Base-by-base conservation (phyloP, 2,329 filamentous ascomycete species). In the Trichoderma sp. region DNA sequence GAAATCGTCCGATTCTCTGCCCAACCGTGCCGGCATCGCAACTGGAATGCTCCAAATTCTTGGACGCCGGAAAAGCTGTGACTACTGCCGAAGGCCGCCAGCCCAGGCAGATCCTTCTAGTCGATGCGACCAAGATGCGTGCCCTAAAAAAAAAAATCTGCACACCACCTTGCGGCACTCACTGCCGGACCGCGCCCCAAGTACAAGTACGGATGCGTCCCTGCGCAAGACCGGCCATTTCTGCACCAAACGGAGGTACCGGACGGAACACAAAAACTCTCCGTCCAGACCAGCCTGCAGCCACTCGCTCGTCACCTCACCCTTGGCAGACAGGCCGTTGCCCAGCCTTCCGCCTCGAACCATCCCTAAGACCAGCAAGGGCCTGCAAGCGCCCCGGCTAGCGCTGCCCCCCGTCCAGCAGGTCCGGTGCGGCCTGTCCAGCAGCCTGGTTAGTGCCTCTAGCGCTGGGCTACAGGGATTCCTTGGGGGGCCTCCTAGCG, bases 81-180 rank as follows among this genome's bases (percentile, higher is more conserved):
- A 62, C 39, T 24, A 62, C 48, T 54, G 59, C 59, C 59, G 59
- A 54, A n/a, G n/a, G 28, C 43, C 41, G 15, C 45, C n/a, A 58
- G 44, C 34, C 44, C 44, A 47, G 56, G 12, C 44, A 48, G 56
- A 39, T 39, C 34, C 50, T 28, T 12, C 28, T 52, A 34, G 50
- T 52, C 50, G 50, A 34, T 17, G 50, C 26, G 17, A 52, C n/a
- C 50, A 52, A 52, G 28, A 52, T 52, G 50, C 19, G 50, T 17
- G 45, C 21, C 19, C 30, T 50, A 34, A 50, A 50, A 19, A 12
- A 59, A 34, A 50, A 50, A 19, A 14, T 62, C 48, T 44, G 48
- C 59, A 45, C 59, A 62, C 59, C 60, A 54, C 48, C 43, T 44
- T 54, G 50, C 60, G 50, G 60, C 60, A 63, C 43, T 63, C 41